phyloP scores from a whole-genome alignment of 2,329 filamentous ascomycete genomes.

The Aureobasidium sp. region DNA sequence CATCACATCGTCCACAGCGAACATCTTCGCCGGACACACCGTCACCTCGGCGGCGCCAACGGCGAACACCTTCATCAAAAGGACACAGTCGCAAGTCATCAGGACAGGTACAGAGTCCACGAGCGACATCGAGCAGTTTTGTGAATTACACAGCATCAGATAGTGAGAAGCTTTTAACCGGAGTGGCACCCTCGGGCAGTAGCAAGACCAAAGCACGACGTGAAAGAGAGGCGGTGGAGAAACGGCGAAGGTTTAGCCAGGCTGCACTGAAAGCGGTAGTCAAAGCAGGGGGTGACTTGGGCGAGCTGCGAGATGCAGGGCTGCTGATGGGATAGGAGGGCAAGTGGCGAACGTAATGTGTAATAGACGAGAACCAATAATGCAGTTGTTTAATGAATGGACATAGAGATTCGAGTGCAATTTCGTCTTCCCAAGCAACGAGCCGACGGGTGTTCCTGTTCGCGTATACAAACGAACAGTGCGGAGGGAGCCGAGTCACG shows the following conservation, averaged over 20 bases:
- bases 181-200: conserved; percentile 84
- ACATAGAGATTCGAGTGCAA: not conserved
- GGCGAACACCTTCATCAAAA: conserved; percentile 17
- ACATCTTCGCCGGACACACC: conserved; percentile 20
- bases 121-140: conserved; percentile 49
- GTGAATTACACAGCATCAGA: conserved; percentile 87
- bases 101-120: conserved; percentile 10
- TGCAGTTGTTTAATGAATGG: conserved; percentile 9
- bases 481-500: not conserved
- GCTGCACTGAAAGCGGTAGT: conserved; percentile 61
- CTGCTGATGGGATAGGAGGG: conserved; percentile 23
- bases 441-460: not conserved
- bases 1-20: conserved; percentile 17
- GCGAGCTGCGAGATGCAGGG: conserved; percentile 36
- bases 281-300: conserved; percentile 61
- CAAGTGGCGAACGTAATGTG: not conserved
- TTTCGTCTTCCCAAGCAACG: conserved; percentile 10
- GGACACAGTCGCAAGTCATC: conserved; percentile 1
- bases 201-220: conserved; percentile 91
- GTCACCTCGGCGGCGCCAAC: conserved; percentile 23
- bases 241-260: conserved; percentile 60
- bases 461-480: not conserved
- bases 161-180: conserved; percentile 69
- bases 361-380: conserved; percentile 2
- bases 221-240: conserved; percentile 80